Evolutionary conservation across 2,329 filamentous ascomycete species (phyloP).

Genomic region (Sclerotinia sclerotiorum): DNA sequence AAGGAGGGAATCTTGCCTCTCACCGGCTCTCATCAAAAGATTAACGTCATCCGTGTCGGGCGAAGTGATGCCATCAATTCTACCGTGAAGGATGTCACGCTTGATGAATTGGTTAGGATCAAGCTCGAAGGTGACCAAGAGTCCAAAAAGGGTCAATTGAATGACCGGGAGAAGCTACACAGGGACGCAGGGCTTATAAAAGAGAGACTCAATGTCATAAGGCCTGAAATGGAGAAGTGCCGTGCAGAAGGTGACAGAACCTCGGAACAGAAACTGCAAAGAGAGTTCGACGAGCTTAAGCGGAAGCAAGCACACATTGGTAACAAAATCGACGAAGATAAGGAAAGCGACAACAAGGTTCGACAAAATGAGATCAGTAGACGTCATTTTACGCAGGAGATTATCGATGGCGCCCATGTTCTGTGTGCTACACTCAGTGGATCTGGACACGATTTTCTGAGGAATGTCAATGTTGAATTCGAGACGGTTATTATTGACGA

Average conservation of each 20-base stretch:
- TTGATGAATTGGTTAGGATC: conserved; percentile 85
- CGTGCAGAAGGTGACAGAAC: conserved; percentile 54
- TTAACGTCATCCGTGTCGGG: conserved; percentile 87
- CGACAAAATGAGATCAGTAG: conserved; percentile 85
- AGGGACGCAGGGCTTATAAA: conserved; percentile 71
- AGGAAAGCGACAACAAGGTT: conserved; percentile 79
- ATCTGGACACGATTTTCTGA: conserved; percentile 86
- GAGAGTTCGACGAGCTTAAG: conserved; percentile 76
- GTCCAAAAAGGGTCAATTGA: conserved; percentile 53
- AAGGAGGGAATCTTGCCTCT: conserved; percentile 82
- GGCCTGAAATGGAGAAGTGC: conserved; percentile 68
- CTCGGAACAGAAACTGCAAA: conserved; percentile 58
- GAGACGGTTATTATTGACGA: conserved; percentile 99
- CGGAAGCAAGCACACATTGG: conserved; percentile 74
- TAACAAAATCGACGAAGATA: conserved; percentile 79
- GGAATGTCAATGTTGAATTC: conserved; percentile 90
- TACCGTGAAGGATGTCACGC: conserved; percentile 83
- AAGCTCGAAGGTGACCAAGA: conserved; percentile 64
- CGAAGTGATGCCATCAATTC: conserved; percentile 89
- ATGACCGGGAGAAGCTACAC: conserved; percentile 56
- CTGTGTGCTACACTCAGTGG: conserved; percentile 94
- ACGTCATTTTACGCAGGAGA: conserved; percentile 82
- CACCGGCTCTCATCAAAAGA: conserved; percentile 68
- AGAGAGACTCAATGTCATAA: conserved; percentile 67
- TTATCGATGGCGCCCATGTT: conserved; percentile 87